phyloP scores from a whole-genome alignment of 1,284 basidiomycete species.

The Cystobasidiaceae sp. region DNA sequence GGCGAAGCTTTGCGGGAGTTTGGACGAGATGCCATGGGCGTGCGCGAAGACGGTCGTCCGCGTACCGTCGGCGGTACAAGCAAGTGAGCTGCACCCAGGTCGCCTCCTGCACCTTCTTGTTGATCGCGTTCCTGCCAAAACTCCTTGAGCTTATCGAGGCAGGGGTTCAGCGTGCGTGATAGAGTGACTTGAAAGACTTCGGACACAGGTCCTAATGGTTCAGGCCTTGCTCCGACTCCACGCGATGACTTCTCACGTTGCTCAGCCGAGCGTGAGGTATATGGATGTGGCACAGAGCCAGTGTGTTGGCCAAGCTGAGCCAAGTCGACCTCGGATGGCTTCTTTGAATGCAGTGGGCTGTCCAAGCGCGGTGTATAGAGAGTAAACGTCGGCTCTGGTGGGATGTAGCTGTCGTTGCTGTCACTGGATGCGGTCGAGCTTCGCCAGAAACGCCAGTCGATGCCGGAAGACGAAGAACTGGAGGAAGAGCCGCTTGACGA shows the following conservation, averaged over 20 bases:
- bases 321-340: slow-evolving; percentile 34
- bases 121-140: slow-evolving; percentile 41
- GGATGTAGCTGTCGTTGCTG: slow-evolving; percentile 31
- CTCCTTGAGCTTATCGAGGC: slow-evolving; percentile 35
- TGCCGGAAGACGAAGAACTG: slow-evolving; percentile 35
- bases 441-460: slow-evolving; percentile 42
- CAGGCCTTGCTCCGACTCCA: neutral
- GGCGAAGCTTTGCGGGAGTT: neutral
- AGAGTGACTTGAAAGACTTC: slow-evolving; percentile 37
- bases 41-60: too few relatives aligned
- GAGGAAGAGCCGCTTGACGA: slow-evolving; percentile 30
- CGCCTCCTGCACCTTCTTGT: slow-evolving; percentile 37
- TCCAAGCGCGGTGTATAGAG: slow-evolving; percentile 38
- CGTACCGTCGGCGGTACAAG: too few relatives aligned
- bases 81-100: slow-evolving; percentile 34
- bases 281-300: slow-evolving; percentile 16
- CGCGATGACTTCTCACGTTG: slow-evolving; percentile 1
- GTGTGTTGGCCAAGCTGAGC: slow-evolving; percentile 1
- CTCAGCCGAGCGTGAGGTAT: slow-evolving; percentile 27
- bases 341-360: slow-evolving; percentile 28
- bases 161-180: slow-evolving; percentile 34
- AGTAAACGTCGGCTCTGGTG: slow-evolving; percentile 40
- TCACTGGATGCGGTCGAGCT: slow-evolving; percentile 34
- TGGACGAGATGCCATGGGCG: neutral
- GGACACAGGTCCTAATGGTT: neutral